phyloP scores from a whole-genome alignment of 23 red algal species.

The Porphyridium purpureum region DNA sequence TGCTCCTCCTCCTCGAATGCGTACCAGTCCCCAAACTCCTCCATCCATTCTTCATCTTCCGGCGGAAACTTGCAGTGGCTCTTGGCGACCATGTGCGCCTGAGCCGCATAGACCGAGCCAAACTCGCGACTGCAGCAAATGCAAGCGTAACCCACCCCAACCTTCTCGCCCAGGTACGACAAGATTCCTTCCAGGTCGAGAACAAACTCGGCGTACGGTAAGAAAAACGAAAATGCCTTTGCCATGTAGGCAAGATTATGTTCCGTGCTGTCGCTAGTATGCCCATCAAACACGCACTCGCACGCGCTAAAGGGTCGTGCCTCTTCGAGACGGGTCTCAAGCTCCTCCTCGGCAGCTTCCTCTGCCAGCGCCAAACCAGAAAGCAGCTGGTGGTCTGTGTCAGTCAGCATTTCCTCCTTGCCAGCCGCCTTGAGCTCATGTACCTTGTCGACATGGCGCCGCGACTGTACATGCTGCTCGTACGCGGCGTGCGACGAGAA shows the following conservation, averaged over 20 bases:
- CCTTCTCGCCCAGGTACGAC: slow-evolving; percentile 73
- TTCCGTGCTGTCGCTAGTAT: slow-evolving; percentile 9
- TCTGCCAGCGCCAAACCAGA: slow-evolving; percentile 2
- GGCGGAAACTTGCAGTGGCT: slow-evolving; percentile 53
- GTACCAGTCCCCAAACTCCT: slow-evolving; percentile 76
- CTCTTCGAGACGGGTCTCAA: slow-evolving; percentile 16
- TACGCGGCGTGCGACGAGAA: slow-evolving; percentile 60
- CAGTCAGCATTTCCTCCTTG: not conserved
- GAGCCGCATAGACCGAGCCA: slow-evolving; percentile 10
- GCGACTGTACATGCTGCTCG: slow-evolving; percentile 53
- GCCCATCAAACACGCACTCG: slow-evolving; percentile 57
- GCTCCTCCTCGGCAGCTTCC: slow-evolving; percentile 8
- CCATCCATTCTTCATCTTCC: slow-evolving; percentile 41
- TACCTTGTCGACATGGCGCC: slow-evolving; percentile 42
- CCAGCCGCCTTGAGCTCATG: not conserved
- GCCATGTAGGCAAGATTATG: slow-evolving; percentile 48
- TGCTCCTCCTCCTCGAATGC: slow-evolving; percentile 22
- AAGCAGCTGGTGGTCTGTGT: not conserved
- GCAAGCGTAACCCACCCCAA: slow-evolving; percentile 30
- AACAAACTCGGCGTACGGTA: slow-evolving; percentile 59
- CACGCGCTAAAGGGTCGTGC: not conserved
- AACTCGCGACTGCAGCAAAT: slow-evolving; percentile 49
- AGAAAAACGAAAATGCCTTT: slow-evolving; percentile 28
- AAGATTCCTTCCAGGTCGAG: slow-evolving; percentile 47
- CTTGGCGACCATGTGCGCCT: slow-evolving; percentile 67